Percentiles rank a stretch among this genome's conserved stretches.
phyloP scores from a whole-genome alignment of 2,329 filamentous ascomycete genomes.

The Aspergillus aculeatinus region DNA sequence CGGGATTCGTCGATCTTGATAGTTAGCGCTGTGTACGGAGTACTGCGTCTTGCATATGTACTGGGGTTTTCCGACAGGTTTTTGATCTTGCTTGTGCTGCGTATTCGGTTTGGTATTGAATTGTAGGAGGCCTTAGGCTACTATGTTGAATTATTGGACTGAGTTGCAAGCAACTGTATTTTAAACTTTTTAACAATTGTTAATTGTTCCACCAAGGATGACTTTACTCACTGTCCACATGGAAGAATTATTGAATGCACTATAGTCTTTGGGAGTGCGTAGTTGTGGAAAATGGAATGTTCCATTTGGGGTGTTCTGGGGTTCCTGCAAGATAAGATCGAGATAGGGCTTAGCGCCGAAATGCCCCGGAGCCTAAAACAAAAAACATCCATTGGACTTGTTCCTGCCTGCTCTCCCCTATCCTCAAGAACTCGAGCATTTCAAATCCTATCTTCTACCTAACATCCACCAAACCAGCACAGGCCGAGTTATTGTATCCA shows the following conservation, averaged over 20 bases:
- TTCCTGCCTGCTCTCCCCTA: too few species aligned
- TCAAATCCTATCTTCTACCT: too few species aligned
- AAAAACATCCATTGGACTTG: too few species aligned
- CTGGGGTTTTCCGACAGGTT: not conserved
- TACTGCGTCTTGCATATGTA: conserved; percentile 11
- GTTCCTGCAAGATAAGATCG: not conserved
- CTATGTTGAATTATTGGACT: not conserved
- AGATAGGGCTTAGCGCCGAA: not conserved
- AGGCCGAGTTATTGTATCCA: too few species aligned
- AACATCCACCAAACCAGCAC: too few species aligned
- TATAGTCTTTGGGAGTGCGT: too few species aligned
- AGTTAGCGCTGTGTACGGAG: conserved; percentile 11
- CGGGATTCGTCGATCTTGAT: conserved; percentile 6
- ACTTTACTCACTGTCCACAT: too few species aligned
- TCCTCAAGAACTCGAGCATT: too few species aligned
- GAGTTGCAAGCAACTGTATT: not conserved
- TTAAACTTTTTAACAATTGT: too few species aligned
- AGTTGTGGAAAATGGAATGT: too few species aligned
- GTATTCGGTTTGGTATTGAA: not conserved
- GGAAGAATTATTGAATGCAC: too few species aligned
- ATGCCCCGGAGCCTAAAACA: not conserved
- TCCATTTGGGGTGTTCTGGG: not conserved
- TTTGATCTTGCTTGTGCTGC: not conserved
- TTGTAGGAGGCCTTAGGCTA: not conserved
- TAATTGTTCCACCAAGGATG: too few species aligned